Conservation (phyloP, 176 grass and related monocot species). For the Aegilops speltoides region DNA sequence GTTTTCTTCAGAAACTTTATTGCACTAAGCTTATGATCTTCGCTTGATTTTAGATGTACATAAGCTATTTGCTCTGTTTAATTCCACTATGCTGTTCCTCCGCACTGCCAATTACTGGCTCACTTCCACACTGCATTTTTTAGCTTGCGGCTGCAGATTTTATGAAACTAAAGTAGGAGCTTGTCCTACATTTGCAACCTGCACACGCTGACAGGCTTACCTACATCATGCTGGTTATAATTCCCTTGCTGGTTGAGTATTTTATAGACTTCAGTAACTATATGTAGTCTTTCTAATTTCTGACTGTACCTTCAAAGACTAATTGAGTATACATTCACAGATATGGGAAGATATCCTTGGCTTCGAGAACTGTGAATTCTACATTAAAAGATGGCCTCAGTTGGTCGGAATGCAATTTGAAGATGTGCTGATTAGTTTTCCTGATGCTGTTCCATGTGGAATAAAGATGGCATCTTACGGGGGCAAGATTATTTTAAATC, state of each 20-base stretch:
- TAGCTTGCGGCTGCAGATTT: background rate
- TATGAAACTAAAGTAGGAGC: background rate
- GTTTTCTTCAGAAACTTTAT: background rate
- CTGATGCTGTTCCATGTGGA: conserved; percentile 74
- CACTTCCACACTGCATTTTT: background rate
- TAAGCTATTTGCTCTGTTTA: background rate
- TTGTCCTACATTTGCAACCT: background rate
- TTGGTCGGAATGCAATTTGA: conserved; percentile 76
- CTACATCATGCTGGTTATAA: background rate
- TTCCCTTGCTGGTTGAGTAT: background rate
- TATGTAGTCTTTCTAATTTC: conserved; percentile 12
- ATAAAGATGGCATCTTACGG: conserved; percentile 70
- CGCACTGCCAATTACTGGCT: background rate
- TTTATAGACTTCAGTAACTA: background rate
- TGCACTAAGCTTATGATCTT: background rate
- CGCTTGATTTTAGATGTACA: conserved; percentile 14
- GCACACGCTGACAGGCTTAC: background rate
- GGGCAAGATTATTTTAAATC: conserved; percentile 79
- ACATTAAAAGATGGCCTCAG: conserved; percentile 77
- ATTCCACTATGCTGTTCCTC: background rate
- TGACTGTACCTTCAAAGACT: conserved; percentile 12
- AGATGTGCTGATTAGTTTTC: conserved; percentile 81
- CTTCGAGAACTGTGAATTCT: conserved; percentile 85
- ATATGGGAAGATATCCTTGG: conserved; percentile 91
- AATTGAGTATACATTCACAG: conserved; percentile 38